These are phyloP conservation scores for Flaveria bidentis DNA, from an alignment of 129 eudicot species.

Conservation along the genomic window DNA sequence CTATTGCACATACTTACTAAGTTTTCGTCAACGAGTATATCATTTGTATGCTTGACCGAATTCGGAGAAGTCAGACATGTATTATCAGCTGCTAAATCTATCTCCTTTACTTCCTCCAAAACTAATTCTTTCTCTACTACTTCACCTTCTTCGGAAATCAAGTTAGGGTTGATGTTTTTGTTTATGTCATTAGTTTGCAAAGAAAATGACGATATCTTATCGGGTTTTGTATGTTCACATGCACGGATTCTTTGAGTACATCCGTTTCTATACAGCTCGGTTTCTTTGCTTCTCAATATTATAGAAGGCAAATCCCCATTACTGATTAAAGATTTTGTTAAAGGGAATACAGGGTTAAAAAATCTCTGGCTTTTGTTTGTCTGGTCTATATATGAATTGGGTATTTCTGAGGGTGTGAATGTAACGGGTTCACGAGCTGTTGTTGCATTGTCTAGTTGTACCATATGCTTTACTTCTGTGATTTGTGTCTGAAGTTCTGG, in stretches of 20 bases:
- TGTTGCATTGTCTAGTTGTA: slow-evolving; percentile 31
- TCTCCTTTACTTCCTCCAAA: slow-evolving; percentile 31
- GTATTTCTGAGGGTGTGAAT: slow-evolving; percentile 28
- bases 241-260: slow-evolving; percentile 95
- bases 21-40: slow-evolving; percentile 21
- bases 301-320: slow-evolving; percentile 69
- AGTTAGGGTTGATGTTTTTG: slow-evolving; percentile 15
- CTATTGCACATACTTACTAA: slow-evolving; percentile 16
- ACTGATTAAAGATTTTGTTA: slow-evolving; percentile 35
- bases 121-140: slow-evolving; percentile 37
- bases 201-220: slow-evolving; percentile 40
- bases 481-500: slow-evolving; percentile 46
- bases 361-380: slow-evolving; percentile 35
- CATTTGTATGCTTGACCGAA: slow-evolving; percentile 30
- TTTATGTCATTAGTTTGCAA: slow-evolving; percentile 31
- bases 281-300: slow-evolving; percentile 70
- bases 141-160: slow-evolving; percentile 25
- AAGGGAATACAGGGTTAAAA: slow-evolving; percentile 27
- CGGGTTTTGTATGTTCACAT: slow-evolving; percentile 53
- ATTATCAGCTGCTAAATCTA: slow-evolving; percentile 30
- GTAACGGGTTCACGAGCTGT: slow-evolving; percentile 26
- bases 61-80: slow-evolving; percentile 25
- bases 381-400: slow-evolving; percentile 27
- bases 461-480: slow-evolving; percentile 37
- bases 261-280: slow-evolving; percentile 72